Evolutionary conservation across 2,329 filamentous ascomycete species (phyloP), one percentile per base, ranked within the genome.

Genomic region (Hypocreales sp.): DNA sequence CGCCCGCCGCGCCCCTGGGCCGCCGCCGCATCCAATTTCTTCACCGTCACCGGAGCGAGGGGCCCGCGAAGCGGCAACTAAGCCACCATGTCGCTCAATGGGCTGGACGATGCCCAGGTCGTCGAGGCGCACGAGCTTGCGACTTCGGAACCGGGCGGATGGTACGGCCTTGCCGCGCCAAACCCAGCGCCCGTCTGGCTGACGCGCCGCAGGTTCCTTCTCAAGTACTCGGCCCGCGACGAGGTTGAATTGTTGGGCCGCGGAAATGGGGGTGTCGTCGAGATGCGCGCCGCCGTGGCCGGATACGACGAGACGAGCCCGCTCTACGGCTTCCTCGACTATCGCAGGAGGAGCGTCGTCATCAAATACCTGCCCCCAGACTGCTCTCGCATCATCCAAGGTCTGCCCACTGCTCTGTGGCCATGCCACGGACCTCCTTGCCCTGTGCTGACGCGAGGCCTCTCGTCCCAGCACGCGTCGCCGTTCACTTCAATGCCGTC

Each of bases 281-380:
- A 95, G 49, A 73, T 90, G 37, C 78, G 84, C 45, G 73, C 74
- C 44, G 68, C 73, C 31, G 76, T 95, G 39, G 69, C 76, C 32
- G 62, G 70, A 35, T 92, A 92, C 48, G 71, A 80, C 31, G 86
- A 94, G 38, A 68, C 72, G 30, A 90, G 83, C 35, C 90, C 90
- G 14, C 61, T 98, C 25, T 98, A 92, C 47, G 90, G 90, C 28
- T 83, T 94, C 48, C 58, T 98, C 40, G 75, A 81, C 42, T 95
- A 94, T 53, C 68, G 87, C 31, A 74, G 86, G 47, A 73, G 84
- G 47, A 94, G 84, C 53, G 79, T 95, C 26, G 58, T 98, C 33
- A 69, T 98, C 51, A 94, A 90, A 58, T 93, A 90, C 50, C 67
- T 93, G 35, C 90, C 87, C 1, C 82, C 92, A 33, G 81, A 77